These are phyloP conservation scores for Fusarium neocosmosporiellum DNA, from an alignment of 2,329 filamentous ascomycete genomes.

Conservation along the genomic window DNA sequence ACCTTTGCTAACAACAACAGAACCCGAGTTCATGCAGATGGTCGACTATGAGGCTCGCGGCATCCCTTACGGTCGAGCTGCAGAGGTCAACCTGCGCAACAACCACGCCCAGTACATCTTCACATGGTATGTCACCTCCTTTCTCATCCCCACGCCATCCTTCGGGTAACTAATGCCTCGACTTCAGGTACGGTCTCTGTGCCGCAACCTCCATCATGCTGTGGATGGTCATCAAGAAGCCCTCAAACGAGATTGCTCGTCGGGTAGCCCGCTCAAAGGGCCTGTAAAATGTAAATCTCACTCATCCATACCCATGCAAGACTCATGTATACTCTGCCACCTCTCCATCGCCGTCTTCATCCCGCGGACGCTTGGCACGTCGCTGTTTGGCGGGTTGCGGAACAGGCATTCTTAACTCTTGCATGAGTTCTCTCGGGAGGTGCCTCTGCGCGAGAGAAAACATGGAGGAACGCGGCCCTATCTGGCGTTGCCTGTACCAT, in stretches of 20 bases:
- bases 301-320: slow-evolving; percentile 23
- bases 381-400: slow-evolving; percentile 63
- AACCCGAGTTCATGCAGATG: slow-evolving; percentile 80
- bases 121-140: slow-evolving; percentile 79
- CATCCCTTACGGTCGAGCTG: slow-evolving; percentile 86
- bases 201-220: slow-evolving; percentile 93
- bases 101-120: slow-evolving; percentile 99
- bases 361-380: slow-evolving; percentile 48
- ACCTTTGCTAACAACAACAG: slow-evolving; percentile 55
- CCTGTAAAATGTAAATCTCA: slow-evolving; percentile 35
- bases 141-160: not conserved
- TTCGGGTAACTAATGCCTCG: not conserved
- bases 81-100: slow-evolving; percentile 93
- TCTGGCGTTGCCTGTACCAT: slow-evolving; percentile 77
- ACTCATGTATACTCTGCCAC: slow-evolving; percentile 50
- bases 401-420: slow-evolving; percentile 80
- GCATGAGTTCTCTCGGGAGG: slow-evolving; percentile 83
- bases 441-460: slow-evolving; percentile 89
- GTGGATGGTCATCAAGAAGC: slow-evolving; percentile 93
- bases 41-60: slow-evolving; percentile 83
- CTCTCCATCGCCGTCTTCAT: slow-evolving; percentile 49
- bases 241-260: slow-evolving; percentile 76
- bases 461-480: slow-evolving; percentile 75
- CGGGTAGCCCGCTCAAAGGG: slow-evolving; percentile 63
- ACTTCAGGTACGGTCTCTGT: slow-evolving; percentile 82